A percentile compares a stretch with the other conserved stretches of the same genome.
Conservation (phyloP, 2,329 filamentous ascomycete species). For the Phaeosphaeriaceae sp. region DNA sequence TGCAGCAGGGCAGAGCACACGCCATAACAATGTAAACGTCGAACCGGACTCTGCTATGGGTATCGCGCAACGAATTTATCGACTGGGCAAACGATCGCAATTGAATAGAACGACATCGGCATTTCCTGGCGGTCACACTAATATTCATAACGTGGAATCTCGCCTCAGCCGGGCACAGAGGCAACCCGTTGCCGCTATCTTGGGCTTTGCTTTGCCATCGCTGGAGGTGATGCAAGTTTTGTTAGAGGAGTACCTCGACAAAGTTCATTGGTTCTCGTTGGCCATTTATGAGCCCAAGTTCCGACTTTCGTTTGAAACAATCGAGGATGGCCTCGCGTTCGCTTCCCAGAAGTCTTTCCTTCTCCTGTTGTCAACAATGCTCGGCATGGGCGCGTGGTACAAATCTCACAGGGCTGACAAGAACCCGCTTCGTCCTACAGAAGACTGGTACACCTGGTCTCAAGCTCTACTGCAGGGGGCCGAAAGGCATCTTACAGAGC, state of each 20-base stretch:
- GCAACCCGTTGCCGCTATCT: conserved; percentile 21
- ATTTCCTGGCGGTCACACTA: conserved; percentile 41
- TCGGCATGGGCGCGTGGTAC: conserved; percentile 53
- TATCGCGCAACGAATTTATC: too few relatives aligned
- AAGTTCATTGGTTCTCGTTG: conserved; percentile 57
- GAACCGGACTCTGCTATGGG: too few relatives aligned
- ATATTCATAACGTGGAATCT: conserved; percentile 3
- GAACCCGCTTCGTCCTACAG: conserved; percentile 9
- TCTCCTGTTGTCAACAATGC: conserved; percentile 47
- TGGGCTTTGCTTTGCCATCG: conserved; percentile 34
- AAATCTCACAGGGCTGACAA: conserved; percentile 29
- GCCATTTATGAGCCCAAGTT: conserved; percentile 54
- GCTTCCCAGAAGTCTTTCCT: conserved; percentile 49
- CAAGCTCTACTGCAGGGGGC: conserved; percentile 32
- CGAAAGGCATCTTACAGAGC: conserved; percentile 47
- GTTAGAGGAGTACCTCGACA: conserved; percentile 52
- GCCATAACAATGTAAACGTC: too few relatives aligned
- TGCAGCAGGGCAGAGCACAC: too few relatives aligned
- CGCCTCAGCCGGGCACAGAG: conserved; percentile 21
- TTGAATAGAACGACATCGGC: conserved; percentile 39
- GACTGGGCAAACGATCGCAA: neutral
- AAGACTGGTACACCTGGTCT: conserved; percentile 23
- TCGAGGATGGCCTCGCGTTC: conserved; percentile 45
- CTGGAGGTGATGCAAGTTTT: conserved; percentile 38
- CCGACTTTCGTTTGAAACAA: conserved; percentile 40